Evolutionary conservation across 306 rosid genomes (phyloP), one percentile per base, ranked within the genome.

Genomic region (Begonia fuchsioides): DNA sequence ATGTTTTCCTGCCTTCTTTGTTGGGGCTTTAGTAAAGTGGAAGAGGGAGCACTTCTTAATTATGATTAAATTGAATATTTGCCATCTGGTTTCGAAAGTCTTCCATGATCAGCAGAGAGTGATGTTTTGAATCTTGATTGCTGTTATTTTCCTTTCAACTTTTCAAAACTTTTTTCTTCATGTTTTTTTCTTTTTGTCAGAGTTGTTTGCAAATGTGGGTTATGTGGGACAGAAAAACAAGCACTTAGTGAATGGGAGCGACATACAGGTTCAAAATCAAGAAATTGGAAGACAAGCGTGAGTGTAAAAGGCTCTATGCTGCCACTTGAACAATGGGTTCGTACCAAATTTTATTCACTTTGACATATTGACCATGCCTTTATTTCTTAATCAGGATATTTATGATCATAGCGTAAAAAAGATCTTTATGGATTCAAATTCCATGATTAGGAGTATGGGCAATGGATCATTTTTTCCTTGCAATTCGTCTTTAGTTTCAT

Each of bases 191-290:
- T 62, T 55, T 56, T 70, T 65, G 64, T 49, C 81, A 86, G 99
- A 70, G 99, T 92, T 66, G 83, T 86, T 50, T 92, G 99, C 86
- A 80, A 86, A 60, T 92, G 99, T 66, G 93, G 87, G 17, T 73
- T 55, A 43, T 92, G 99, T 50, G 96, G 95, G 69, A 64, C 83
- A 32, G 87, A 86, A 74, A 92, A 92, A 74, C 94, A 86, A 71
- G 88, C 94, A 20, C 99, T 92, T 61, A 86, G 96, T 41, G 96
- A 82, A 60, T 92, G 99, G 99, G 96, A 86, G 68, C 76, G 77
- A 11, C 99, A 92, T 62, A 79, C 94, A 0, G 99, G 99, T 60
- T 86, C 96, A 59, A 92, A 92, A 58, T 69, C 78, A 17, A 79
- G 87, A 78, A 74, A 92, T 71, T 92, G 99, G 99, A 92, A 62